Evolutionary conservation across 352 stramenopile species (phyloP).

Genomic region (Pythium chondricola): DNA sequence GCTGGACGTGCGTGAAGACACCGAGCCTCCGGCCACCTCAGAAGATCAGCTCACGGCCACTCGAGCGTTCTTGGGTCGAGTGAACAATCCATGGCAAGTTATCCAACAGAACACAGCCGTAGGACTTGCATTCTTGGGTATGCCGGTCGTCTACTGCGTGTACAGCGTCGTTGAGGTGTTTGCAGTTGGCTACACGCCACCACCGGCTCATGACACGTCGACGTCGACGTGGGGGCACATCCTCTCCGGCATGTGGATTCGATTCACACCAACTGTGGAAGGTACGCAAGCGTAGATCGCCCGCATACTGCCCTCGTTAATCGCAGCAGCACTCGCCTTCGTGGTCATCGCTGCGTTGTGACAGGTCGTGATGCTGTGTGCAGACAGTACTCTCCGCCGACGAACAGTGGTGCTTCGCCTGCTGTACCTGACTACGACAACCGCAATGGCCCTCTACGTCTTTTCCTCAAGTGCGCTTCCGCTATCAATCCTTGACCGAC

Average conservation of each 20-base stretch:
- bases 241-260: slow-evolving; percentile 20
- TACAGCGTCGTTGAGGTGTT: slow-evolving; percentile 24
- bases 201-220: background rate
- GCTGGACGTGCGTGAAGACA: slow-evolving; percentile 20
- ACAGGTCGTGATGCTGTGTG: slow-evolving; percentile 21
- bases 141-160: slow-evolving; percentile 21
- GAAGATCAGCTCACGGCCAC: background rate
- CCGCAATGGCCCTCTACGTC: slow-evolving; percentile 21
- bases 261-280: slow-evolving; percentile 28
- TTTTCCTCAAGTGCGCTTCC: slow-evolving; percentile 36
- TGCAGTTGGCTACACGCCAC: background rate
- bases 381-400: too few relatives aligned
- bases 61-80: background rate
- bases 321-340: slow-evolving; percentile 9
- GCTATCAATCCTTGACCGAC: slow-evolving; percentile 32
- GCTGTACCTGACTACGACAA: slow-evolving; percentile 24
- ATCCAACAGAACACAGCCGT: slow-evolving; percentile 18
- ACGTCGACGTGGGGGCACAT: slow-evolving; percentile 10
- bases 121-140: background rate
- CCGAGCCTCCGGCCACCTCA: background rate
- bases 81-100: slow-evolving; percentile 17
- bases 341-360: slow-evolving; percentile 17
- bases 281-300: slow-evolving; percentile 37
- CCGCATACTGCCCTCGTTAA: slow-evolving; percentile 23
- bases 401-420: background rate